A percentile compares a stretch with the other conserved stretches of the same genome.
phyloP scores from a whole-genome alignment of 1,139 yeast species.

The Scheffersomyces lignicola region DNA sequence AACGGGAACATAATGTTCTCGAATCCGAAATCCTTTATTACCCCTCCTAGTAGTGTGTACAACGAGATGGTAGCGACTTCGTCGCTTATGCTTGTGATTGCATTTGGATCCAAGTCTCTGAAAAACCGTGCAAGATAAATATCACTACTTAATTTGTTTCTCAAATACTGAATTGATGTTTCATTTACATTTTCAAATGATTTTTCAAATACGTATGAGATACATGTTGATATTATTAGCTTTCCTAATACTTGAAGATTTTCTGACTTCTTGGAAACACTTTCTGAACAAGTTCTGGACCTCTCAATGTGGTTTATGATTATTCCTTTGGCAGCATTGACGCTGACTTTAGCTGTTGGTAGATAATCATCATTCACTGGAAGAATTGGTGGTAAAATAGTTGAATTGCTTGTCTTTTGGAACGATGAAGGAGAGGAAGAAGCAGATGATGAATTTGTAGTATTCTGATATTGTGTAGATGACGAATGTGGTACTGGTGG shows the following conservation, averaged over 20 bases:
- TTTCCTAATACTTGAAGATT: slow-evolving; percentile 61
- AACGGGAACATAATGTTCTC: slow-evolving; percentile 61
- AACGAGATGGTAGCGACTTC: slow-evolving; percentile 52
- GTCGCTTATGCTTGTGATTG: slow-evolving; percentile 35
- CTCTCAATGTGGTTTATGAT: slow-evolving; percentile 52
- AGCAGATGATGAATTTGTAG: neutral
- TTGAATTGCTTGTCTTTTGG: slow-evolving; percentile 5
- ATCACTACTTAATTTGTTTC: slow-evolving; percentile 49
- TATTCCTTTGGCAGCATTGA: slow-evolving; percentile 20
- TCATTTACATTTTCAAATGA: slow-evolving; percentile 32
- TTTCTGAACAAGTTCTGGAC: slow-evolving; percentile 64
- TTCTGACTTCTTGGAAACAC: slow-evolving; percentile 40
- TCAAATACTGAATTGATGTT: slow-evolving; percentile 56
- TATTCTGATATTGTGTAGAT: too few relatives aligned
- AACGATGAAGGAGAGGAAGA: slow-evolving; percentile 3
- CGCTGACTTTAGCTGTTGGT: slow-evolving; percentile 4
- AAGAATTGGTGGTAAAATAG: slow-evolving; percentile 5
- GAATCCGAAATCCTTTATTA: slow-evolving; percentile 79
- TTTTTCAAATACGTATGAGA: slow-evolving; percentile 61
- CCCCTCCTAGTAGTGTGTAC: slow-evolving; percentile 63
- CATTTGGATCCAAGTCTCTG: slow-evolving; percentile 49
- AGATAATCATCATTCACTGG: slow-evolving; percentile 1
- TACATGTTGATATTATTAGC: slow-evolving; percentile 51
- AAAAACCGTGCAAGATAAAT: slow-evolving; percentile 48
- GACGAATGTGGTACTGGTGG: slow-evolving; percentile 9